phyloP scores from a whole-genome alignment of 2,329 filamentous ascomycete genomes.

The Podosphaera xanthii region DNA sequence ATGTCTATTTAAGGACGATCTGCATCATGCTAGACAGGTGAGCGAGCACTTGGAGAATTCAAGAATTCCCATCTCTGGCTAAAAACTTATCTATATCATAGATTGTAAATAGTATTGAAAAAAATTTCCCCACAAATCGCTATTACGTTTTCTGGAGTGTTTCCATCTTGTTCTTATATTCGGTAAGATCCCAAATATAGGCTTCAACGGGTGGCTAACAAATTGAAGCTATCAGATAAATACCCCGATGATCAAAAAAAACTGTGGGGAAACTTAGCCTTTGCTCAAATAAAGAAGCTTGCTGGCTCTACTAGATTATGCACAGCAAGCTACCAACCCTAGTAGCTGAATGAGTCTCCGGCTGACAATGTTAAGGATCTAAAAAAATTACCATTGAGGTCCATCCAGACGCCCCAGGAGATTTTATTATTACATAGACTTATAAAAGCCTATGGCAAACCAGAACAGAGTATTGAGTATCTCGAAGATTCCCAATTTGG shows the following conservation, averaged over 20 bases:
- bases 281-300: slow-evolving; percentile 14
- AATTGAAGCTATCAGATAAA: slow-evolving; percentile 6
- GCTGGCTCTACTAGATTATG: slow-evolving; percentile 13
- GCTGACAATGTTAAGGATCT: not conserved
- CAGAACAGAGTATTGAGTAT: slow-evolving; percentile 12
- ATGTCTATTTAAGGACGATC: slow-evolving; percentile 14
- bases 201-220: slow-evolving; percentile 4
- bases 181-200: slow-evolving; percentile 8
- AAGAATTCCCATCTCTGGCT: not conserved
- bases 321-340: slow-evolving; percentile 8
- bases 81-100: slow-evolving; percentile 3
- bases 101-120: slow-evolving; percentile 17
- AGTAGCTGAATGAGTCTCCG: not conserved
- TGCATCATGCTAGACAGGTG: slow-evolving; percentile 17
- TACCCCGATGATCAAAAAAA: slow-evolving; percentile 11
- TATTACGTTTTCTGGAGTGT: slow-evolving; percentile 17
- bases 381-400: slow-evolving; percentile 9
- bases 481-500: slow-evolving; percentile 13
- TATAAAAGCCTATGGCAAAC: slow-evolving; percentile 9
- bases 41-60: not conserved
- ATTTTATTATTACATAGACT: slow-evolving; percentile 15
- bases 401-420: slow-evolving; percentile 17
- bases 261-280: slow-evolving; percentile 13
- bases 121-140: slow-evolving; percentile 14
- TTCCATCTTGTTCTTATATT: slow-evolving; percentile 13